Conservation (phyloP, 2,329 filamentous ascomycete species). For the Aureobasidium sp. region DNA sequence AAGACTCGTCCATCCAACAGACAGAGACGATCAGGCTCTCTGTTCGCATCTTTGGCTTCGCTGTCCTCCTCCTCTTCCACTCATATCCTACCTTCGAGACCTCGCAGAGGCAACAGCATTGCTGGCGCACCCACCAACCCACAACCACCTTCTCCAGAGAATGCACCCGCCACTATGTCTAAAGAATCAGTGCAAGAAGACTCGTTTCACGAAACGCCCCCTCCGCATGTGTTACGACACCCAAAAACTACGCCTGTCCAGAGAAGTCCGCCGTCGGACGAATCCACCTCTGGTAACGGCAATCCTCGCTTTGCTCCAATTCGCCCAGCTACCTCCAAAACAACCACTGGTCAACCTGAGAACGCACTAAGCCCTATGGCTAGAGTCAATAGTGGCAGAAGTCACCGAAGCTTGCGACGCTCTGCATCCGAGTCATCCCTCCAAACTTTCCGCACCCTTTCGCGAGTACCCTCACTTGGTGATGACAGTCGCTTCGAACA, state of each 20-base stretch:
- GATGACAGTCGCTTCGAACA: constrained; percentile 76
- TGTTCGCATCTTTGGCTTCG: constrained; percentile 10
- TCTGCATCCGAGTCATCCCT: constrained; percentile 73
- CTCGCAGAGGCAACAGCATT: neutral
- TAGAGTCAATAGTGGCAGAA: constrained; percentile 10
- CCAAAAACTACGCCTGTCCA: neutral
- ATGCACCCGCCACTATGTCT: neutral
- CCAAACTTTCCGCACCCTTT: constrained; percentile 64
- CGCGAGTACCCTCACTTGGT: constrained; percentile 73
- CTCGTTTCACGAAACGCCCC: neutral
- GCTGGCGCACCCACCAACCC: neutral
- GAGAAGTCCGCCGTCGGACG: neutral
- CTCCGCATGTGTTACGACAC: neutral
- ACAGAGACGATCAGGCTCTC: constrained; percentile 13
- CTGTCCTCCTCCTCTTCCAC: neutral
- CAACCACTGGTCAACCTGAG: neutral
- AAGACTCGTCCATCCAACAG: constrained; percentile 13
- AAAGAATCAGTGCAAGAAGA: neutral
- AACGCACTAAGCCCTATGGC: neutral
- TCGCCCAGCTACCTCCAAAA: neutral
- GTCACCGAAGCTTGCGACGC: constrained; percentile 41
- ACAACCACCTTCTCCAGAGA: neutral
- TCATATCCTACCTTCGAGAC: neutral
- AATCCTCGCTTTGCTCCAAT: neutral
- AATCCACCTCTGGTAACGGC: neutral